These are phyloP conservation scores for Calocybe cyanea DNA, from an alignment of 768 basidiomycete species.

Conservation along the genomic window DNA sequence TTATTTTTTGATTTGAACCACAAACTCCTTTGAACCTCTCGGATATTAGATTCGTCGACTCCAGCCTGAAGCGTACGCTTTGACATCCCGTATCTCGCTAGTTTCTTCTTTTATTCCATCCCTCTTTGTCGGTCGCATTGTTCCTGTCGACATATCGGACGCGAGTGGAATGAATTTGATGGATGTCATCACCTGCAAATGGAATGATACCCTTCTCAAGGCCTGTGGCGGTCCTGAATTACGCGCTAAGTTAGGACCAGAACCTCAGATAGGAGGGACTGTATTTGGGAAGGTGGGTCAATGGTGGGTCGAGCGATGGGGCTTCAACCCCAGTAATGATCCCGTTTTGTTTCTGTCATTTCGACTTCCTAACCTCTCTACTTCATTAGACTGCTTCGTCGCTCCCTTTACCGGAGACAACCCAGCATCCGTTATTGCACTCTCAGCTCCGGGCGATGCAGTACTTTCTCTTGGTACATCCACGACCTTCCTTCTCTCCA, in stretches of 20 bases:
- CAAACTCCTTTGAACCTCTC: not conserved
- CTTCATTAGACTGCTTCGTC: slow-evolving; percentile 59
- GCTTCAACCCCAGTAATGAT: slow-evolving; percentile 57
- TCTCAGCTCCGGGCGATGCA: slow-evolving; percentile 76
- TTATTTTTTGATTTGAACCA: too few species aligned
- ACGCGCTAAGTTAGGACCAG: slow-evolving; percentile 65
- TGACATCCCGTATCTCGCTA: slow-evolving; percentile 68
- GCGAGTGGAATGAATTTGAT: slow-evolving; percentile 91
- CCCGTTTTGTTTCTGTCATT: not conserved
- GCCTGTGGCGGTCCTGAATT: slow-evolving; percentile 68
- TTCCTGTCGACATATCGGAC: slow-evolving; percentile 83
- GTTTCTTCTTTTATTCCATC: slow-evolving; percentile 84
- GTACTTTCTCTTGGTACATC: slow-evolving; percentile 86
- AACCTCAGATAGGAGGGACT: slow-evolving; percentile 72
- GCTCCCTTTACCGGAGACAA: slow-evolving; percentile 91
- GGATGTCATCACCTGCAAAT: slow-evolving; percentile 69
- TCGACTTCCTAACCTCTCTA: not conserved
- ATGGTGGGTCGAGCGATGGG: slow-evolving; percentile 78
- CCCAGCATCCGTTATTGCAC: slow-evolving; percentile 74
- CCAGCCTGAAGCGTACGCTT: slow-evolving; percentile 49
- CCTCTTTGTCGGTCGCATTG: slow-evolving; percentile 72
- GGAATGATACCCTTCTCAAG: slow-evolving; percentile 65
- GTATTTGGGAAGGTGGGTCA: slow-evolving; percentile 58
- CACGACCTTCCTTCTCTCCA: slow-evolving; percentile 79
- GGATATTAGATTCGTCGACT: slow-evolving; percentile 49